phyloP scores from a whole-genome alignment of 1,139 yeast species.

The Taphrina flavorubra region DNA sequence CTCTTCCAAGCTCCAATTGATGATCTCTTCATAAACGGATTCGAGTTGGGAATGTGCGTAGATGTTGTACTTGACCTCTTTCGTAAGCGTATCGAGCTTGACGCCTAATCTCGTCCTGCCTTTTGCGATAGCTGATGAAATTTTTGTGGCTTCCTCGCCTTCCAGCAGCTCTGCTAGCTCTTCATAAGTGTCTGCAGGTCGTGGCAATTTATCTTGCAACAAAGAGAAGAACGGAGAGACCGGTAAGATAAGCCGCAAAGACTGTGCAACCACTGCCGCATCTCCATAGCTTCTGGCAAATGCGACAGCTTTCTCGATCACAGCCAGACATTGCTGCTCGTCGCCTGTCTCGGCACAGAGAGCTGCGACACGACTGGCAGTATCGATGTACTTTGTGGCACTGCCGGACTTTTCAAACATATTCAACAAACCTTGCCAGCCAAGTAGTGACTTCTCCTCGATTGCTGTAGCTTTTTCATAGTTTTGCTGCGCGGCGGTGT shows the following conservation, averaged over 20 bases:
- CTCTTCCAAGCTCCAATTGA: constrained; percentile 71
- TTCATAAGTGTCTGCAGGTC: constrained; percentile 59
- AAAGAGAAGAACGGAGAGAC: constrained; percentile 65
- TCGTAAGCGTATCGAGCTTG: constrained; percentile 49
- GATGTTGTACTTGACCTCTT: constrained; percentile 59
- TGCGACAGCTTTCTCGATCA: constrained; percentile 42
- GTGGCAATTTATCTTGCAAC: constrained; percentile 61
- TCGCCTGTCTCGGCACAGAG: constrained; percentile 47
- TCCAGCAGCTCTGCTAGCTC: constrained; percentile 60
- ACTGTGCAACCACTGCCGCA: constrained; percentile 53
- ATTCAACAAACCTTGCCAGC: constrained; percentile 79
- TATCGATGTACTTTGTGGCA: constrained; percentile 54
- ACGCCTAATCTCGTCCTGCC: constrained; percentile 48
- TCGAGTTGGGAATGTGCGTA: constrained; percentile 61
- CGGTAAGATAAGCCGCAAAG: constrained; percentile 65
- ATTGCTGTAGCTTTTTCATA: constrained; percentile 64
- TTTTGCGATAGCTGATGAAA: constrained; percentile 49
- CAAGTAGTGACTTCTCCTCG: constrained; percentile 63
- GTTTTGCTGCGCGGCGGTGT: constrained; percentile 57
- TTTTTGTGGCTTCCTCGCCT: constrained; percentile 54
- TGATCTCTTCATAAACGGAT: constrained; percentile 60
- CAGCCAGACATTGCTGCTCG: constrained; percentile 40
- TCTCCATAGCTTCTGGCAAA: constrained; percentile 51
- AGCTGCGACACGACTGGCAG: constrained; percentile 49
- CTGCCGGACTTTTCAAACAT: constrained; percentile 60